Base-by-base conservation (phyloP, 2,329 filamentous ascomycete species). In the Xylariaceae sp. region DNA sequence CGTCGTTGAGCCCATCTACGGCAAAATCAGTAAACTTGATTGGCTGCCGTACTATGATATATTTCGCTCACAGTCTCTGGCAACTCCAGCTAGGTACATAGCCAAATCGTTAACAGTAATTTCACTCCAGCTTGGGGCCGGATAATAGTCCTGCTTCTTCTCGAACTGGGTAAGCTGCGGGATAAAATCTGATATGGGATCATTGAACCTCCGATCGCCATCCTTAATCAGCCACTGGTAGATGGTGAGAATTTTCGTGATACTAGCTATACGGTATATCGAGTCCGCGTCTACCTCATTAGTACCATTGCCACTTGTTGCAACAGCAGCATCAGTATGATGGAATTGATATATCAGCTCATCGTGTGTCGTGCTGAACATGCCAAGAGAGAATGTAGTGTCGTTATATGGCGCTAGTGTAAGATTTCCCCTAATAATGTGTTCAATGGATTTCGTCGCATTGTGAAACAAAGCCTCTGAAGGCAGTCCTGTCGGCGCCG, bases 71-170 rank as follows among this genome's bases (percentile, higher is more conserved):
- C 50, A 53, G 35, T 53, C 50, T 36, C 50, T 46, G 2, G 23
- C 50, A 11, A 53, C 36, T 11, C 50, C 50, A 24, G 50, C 36
- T 15, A 53, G 50, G 16, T 33, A 53, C 50, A 53, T 53, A 36
- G 50, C 50, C 4, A 53, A 30, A 33, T 53, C 50, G n/a, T 53
- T 53, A 20, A 53, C 50, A 20, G 50, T 53, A 33, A 53, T 53
- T 27, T 53, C 50, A 47, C 41, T 36, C 50, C 50, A 53, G 11
- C 23, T 24, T 15, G 50, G 35, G 11, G 35, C 36, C 6, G 50
- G 50, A 16, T 53, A 53, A 7, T 53, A n/a, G 29, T 53, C 36
- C 15, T 53, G 50, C 10, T 26, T 0, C 29, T 33, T 30, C 39
- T 23, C 10, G 9, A 41, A 42, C 16, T 47, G 9, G 11, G 47